phyloP scores from a whole-genome alignment of 2,329 filamentous ascomycete species.

The Cercospora sp. region DNA sequence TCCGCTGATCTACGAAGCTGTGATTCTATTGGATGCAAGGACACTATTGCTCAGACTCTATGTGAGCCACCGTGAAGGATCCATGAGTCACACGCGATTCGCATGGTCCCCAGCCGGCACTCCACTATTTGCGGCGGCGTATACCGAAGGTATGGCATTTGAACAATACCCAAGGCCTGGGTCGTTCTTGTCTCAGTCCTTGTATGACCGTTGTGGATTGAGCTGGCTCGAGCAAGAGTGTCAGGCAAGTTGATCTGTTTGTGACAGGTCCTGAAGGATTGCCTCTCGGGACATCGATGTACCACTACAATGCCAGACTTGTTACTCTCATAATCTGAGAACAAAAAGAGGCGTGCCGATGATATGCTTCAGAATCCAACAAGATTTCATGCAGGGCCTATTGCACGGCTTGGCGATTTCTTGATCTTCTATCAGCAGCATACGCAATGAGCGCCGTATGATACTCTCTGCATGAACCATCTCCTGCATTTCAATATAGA shows the following conservation, averaged over 20 bases:
- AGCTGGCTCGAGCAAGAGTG: too few relatives aligned
- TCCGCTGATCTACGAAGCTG: slow-evolving; percentile 20
- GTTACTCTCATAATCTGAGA: background rate
- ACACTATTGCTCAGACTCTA: background rate
- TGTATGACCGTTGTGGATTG: too few relatives aligned
- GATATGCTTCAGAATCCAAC: background rate
- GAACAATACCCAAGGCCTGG: too few relatives aligned
- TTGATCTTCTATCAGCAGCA: background rate
- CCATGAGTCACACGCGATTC: background rate
- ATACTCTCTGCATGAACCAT: background rate
- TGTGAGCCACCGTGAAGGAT: background rate
- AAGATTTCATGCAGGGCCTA: background rate
- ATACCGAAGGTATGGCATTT: background rate
- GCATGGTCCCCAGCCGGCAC: background rate
- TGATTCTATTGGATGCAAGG: slow-evolving; percentile 5
- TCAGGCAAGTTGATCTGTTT: too few relatives aligned
- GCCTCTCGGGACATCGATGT: too few relatives aligned
- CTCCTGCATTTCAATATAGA: background rate
- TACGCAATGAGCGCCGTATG: background rate
- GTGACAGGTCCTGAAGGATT: too few relatives aligned
- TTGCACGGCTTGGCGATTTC: background rate
- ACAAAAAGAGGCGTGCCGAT: background rate
- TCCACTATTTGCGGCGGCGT: background rate
- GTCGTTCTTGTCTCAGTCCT: too few relatives aligned
- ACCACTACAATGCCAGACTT: too few relatives aligned